Conservation (phyloP, 169 alveolate species). For the Plasmodium chabaudi region DNA sequence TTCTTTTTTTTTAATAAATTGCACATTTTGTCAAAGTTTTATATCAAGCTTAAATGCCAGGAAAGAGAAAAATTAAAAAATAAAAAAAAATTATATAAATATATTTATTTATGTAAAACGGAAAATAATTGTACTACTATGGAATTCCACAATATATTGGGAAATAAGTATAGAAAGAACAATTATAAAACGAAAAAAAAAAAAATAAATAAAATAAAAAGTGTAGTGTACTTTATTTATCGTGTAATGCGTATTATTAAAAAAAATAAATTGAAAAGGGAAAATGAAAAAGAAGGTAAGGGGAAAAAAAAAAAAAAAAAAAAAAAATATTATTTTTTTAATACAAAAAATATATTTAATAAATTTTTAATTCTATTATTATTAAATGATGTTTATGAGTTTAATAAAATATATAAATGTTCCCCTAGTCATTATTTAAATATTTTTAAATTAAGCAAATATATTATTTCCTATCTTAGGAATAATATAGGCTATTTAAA, state of each 20-base stretch:
- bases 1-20: slow-evolving; percentile 23
- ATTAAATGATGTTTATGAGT: slow-evolving; percentile 35
- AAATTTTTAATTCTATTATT: slow-evolving; percentile 60
- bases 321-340: slow-evolving; percentile 38
- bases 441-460: slow-evolving; percentile 13
- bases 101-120: too few relatives aligned
- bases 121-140: not conserved
- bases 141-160: not conserved
- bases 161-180: not conserved
- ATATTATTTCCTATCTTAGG: slow-evolving; percentile 17
- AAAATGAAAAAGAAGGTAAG: slow-evolving; percentile 5
- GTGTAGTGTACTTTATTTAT: slow-evolving; percentile 19
- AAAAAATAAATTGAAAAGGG: slow-evolving; percentile 10
- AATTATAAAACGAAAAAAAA: not conserved
- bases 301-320: slow-evolving; percentile 6
- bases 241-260: not conserved
- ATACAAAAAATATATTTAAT: slow-evolving; percentile 55
- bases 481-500: slow-evolving; percentile 28
- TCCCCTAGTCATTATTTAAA: slow-evolving; percentile 32
- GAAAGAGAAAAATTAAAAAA: not conserved
- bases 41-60: slow-evolving; percentile 3
- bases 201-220: slow-evolving; percentile 20
- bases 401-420: slow-evolving; percentile 17
- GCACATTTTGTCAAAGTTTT: slow-evolving; percentile 36
- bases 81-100: not conserved